A percentile compares a stretch with the other conserved stretches of the same genome.
phyloP scores from a whole-genome alignment of 2,329 filamentous ascomycete genomes.

The Blastomyces emzantsi region DNA sequence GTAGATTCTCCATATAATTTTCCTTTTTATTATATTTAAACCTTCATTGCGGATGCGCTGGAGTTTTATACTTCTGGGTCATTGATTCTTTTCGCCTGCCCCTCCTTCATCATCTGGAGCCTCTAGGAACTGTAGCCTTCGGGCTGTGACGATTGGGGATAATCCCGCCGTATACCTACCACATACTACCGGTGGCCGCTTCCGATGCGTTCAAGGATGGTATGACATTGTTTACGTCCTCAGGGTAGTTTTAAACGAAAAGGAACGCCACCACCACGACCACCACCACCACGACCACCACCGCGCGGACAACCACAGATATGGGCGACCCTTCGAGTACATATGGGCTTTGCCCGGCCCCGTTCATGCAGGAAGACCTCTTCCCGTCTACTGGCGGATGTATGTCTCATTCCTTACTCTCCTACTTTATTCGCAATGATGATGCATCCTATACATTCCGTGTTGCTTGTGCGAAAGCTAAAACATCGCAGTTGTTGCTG shows the following conservation, averaged over 20 bases:
- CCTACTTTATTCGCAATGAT: neutral
- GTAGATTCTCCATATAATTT: neutral
- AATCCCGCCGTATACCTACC: neutral
- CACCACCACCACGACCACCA: neutral
- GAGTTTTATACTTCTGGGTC: neutral
- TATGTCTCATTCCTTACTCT: conserved; percentile 27
- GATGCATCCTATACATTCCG: conserved; percentile 43
- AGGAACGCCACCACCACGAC: conserved; percentile 3
- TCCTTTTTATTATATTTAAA: neutral
- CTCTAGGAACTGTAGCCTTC: neutral
- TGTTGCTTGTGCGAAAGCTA: conserved; percentile 2
- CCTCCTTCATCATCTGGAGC: neutral
- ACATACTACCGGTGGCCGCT: neutral
- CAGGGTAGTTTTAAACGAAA: conserved; percentile 2
- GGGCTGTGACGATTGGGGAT: neutral
- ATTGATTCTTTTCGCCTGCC: neutral
- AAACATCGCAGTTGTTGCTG: conserved; percentile 44
- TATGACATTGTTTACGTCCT: conserved; percentile 2
- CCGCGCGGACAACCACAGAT: neutral
- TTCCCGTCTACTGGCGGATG: conserved; percentile 58
- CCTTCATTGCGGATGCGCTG: neutral
- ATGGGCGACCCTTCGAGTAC: conserved; percentile 9
- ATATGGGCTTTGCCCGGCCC: conserved; percentile 52
- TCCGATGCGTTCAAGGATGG: conserved; percentile 1
- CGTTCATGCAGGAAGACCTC: conserved; percentile 56